These are phyloP conservation scores for Candida boidinii DNA, from an alignment of 805 yeast species.

Conservation along the genomic window DNA sequence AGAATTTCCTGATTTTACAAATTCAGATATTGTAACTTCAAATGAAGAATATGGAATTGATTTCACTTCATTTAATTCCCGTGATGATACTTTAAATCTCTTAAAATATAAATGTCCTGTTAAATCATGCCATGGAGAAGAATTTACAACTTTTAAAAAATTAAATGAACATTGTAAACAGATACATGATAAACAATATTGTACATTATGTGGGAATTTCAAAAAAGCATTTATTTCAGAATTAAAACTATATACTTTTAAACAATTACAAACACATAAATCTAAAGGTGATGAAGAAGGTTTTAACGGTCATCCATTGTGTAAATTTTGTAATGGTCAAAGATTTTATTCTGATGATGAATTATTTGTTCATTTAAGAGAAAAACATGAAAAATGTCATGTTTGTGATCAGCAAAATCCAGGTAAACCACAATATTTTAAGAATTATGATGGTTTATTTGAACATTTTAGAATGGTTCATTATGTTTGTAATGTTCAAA, in stretches of 20 bases:
- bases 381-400: constrained; percentile 80
- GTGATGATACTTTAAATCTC: constrained; percentile 39
- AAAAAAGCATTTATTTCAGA: constrained; percentile 75
- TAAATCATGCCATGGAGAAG: constrained; percentile 13
- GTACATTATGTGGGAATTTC: constrained; percentile 70
- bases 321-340: constrained; percentile 67
- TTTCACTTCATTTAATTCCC: constrained; percentile 48
- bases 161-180: constrained; percentile 56
- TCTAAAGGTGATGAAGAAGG: constrained; percentile 68
- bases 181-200: constrained; percentile 56
- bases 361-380: constrained; percentile 70
- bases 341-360: constrained; percentile 88
- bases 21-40: constrained; percentile 6
- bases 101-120: constrained; percentile 51
- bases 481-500: constrained; percentile 64
- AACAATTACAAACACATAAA: constrained; percentile 63
- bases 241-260: constrained; percentile 48
- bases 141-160: constrained; percentile 42
- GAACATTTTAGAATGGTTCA: constrained; percentile 70
- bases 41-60: constrained; percentile 44
- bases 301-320: constrained; percentile 82
- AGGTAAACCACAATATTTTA: constrained; percentile 63
- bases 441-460: constrained; percentile 65
- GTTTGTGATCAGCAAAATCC: constrained; percentile 71
- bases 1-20: constrained; percentile 15